These are phyloP conservation scores for Paramarasmius palmivorus DNA, from an alignment of 1,284 basidiomycete species.

Conservation along the genomic window DNA sequence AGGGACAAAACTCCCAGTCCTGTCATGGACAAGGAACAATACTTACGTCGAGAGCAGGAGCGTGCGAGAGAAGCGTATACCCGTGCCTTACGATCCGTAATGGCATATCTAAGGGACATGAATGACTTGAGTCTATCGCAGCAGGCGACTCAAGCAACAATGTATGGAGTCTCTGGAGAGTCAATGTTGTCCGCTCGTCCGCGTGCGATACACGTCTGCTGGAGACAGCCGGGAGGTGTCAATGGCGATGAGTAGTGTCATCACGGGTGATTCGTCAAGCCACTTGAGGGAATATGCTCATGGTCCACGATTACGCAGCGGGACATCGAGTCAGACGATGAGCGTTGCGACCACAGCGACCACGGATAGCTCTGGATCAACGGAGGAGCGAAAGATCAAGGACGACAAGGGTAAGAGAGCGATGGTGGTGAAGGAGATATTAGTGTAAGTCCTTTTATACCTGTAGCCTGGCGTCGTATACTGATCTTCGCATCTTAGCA, in stretches of 20 bases:
- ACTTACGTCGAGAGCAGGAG: constrained; percentile 67
- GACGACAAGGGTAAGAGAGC: constrained; percentile 82
- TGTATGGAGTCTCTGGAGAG: constrained; percentile 53
- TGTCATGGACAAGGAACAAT: constrained; percentile 45
- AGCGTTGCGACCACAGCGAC: constrained; percentile 76
- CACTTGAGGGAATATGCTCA: constrained; percentile 60
- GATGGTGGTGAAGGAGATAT: constrained; percentile 82
- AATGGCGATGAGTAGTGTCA: constrained; percentile 42
- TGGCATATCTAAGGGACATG: constrained; percentile 95
- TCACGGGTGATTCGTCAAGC: constrained; percentile 42
- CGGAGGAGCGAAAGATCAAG: constrained; percentile 83
- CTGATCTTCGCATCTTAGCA: constrained; percentile 47
- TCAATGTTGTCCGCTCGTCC: constrained; percentile 59
- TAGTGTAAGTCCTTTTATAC: constrained; percentile 59
- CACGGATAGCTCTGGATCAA: constrained; percentile 65
- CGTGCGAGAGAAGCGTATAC: constrained; percentile 68
- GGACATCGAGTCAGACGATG: constrained; percentile 60
- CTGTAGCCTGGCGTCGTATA: constrained; percentile 14
- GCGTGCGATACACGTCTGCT: constrained; percentile 41
- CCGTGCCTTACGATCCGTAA: constrained; percentile 82
- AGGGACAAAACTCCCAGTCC: constrained; percentile 44
- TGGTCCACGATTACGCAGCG: constrained; percentile 45
- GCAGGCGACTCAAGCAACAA: constrained; percentile 48
- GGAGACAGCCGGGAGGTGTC: constrained; percentile 54
- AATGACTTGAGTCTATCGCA: constrained; percentile 79